Evolutionary conservation across 495 filamentous ascomycete genomes (phyloP).

Genomic region (Collariella sp.): DNA sequence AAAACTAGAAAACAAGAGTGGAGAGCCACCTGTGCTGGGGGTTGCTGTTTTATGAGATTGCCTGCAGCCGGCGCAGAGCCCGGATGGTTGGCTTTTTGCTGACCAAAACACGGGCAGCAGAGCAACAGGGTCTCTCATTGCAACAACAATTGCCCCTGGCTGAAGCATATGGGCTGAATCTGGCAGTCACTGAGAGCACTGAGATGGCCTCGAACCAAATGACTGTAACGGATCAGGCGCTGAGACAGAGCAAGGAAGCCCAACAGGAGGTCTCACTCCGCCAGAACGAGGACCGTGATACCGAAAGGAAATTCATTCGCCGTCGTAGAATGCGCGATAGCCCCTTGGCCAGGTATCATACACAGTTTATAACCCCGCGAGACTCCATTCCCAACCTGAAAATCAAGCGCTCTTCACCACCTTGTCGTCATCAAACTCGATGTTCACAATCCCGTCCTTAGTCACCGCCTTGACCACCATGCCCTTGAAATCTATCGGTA

Average conservation of each 20-base stretch:
- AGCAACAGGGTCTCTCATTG: too few relatives aligned
- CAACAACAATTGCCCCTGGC: too few relatives aligned
- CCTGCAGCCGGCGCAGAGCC: too few relatives aligned
- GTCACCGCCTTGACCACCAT: slow-evolving; percentile 86
- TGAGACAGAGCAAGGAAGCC: slow-evolving; percentile 3
- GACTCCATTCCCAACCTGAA: not conserved
- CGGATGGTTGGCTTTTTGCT: too few relatives aligned
- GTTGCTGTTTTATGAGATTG: too few relatives aligned
- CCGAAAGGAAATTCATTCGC: not conserved
- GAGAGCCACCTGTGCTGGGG: too few relatives aligned
- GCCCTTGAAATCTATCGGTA: slow-evolving; percentile 98
- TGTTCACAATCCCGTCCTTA: slow-evolving; percentile 77
- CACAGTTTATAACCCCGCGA: slow-evolving; percentile 15
- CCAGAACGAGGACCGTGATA: not conserved
- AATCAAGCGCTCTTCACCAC: slow-evolving; percentile 56
- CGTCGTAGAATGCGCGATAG: slow-evolving; percentile 7
- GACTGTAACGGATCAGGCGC: slow-evolving; percentile 4
- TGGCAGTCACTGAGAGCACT: too few relatives aligned
- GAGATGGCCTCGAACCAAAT: slow-evolving; percentile 8
- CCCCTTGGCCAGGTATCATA: slow-evolving; percentile 23
- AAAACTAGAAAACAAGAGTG: too few relatives aligned
- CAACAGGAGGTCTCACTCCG: not conserved
- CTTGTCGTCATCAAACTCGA: slow-evolving; percentile 72
- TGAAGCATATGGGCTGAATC: too few relatives aligned
- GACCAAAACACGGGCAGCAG: too few relatives aligned